Conservation (phyloP, 2,329 filamentous ascomycete species). For the Botryotinia calthae region DNA sequence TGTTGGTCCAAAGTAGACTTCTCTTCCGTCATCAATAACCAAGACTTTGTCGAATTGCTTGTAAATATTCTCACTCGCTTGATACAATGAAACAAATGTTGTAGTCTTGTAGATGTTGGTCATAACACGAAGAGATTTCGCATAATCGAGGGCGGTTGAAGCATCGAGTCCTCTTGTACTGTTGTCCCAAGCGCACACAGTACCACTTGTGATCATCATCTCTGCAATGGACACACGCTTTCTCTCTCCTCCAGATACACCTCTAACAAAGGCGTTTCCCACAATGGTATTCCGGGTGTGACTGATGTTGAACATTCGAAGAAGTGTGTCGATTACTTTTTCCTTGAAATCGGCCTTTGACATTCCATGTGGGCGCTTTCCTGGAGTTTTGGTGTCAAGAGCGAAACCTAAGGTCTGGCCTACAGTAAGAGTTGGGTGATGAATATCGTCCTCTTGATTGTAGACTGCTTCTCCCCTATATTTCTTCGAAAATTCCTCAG, state of each 20-base stretch:
- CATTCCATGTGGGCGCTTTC: slow-evolving; percentile 72
- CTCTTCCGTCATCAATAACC: slow-evolving; percentile 69
- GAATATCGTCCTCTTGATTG: slow-evolving; percentile 82
- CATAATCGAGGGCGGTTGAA: slow-evolving; percentile 75
- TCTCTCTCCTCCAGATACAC: slow-evolving; percentile 66
- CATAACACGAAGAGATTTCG: slow-evolving; percentile 67
- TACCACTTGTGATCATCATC: slow-evolving; percentile 69
- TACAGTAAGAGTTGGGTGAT: slow-evolving; percentile 80
- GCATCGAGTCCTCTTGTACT: slow-evolving; percentile 77
- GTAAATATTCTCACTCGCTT: slow-evolving; percentile 68
- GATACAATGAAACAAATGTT: slow-evolving; percentile 66
- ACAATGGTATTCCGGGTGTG: slow-evolving; percentile 84
- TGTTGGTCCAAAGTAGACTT: slow-evolving; percentile 63
- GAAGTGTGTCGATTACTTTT: slow-evolving; percentile 67
- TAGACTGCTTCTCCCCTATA: slow-evolving; percentile 84
- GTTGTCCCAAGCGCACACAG: slow-evolving; percentile 78
- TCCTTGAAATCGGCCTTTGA: slow-evolving; percentile 73
- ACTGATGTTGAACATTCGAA: slow-evolving; percentile 93
- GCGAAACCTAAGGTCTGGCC: slow-evolving; percentile 85
- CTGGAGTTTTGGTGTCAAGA: slow-evolving; percentile 78
- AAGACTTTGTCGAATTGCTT: slow-evolving; percentile 77
- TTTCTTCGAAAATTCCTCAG: slow-evolving; percentile 64
- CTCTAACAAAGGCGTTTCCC: slow-evolving; percentile 76
- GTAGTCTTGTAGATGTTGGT: slow-evolving; percentile 73
- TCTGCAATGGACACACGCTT: slow-evolving; percentile 80